Evolutionary conservation across 129 eudicot species (phyloP).

Genomic region (Lactuca saligna): DNA sequence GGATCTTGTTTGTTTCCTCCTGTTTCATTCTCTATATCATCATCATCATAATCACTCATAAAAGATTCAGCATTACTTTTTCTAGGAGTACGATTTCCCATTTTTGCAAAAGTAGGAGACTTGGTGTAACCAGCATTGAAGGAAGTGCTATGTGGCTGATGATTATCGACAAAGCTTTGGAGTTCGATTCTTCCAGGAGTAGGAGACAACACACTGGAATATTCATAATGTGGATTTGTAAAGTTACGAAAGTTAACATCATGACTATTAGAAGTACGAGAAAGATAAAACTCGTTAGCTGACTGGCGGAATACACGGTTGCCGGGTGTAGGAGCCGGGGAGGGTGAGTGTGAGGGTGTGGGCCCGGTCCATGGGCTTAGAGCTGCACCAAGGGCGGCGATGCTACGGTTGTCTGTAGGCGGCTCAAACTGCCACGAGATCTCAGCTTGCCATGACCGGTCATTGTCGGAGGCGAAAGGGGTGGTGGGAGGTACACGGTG

Average conservation of each 20-base stretch:
- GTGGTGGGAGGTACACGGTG: slow-evolving; percentile 44
- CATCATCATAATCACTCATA: slow-evolving; percentile 22
- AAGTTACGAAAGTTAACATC: slow-evolving; percentile 28
- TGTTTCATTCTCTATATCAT: slow-evolving; percentile 19
- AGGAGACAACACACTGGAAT: slow-evolving; percentile 38
- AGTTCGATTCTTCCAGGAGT: slow-evolving; percentile 71
- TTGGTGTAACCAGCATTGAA: slow-evolving; percentile 28
- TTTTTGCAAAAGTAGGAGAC: slow-evolving; percentile 37
- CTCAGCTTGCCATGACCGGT: slow-evolving; percentile 70
- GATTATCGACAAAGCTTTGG: slow-evolving; percentile 56
- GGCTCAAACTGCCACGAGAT: slow-evolving; percentile 74
- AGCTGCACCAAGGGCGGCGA: slow-evolving; percentile 56
- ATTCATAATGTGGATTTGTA: slow-evolving; percentile 42
- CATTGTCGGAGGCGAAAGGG: slow-evolving; percentile 68
- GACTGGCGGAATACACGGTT: slow-evolving; percentile 49
- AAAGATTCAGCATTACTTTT: slow-evolving; percentile 31
- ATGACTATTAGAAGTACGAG: slow-evolving; percentile 28
- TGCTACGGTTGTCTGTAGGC: slow-evolving; percentile 42
- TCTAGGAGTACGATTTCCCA: slow-evolving; percentile 21
- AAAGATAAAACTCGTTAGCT: slow-evolving; percentile 66
- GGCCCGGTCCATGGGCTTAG: slow-evolving; percentile 67
- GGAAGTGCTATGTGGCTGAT: slow-evolving; percentile 28
- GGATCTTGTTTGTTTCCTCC: slow-evolving; percentile 29
- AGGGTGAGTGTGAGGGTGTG: slow-evolving; percentile 22
- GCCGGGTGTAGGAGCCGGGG: slow-evolving; percentile 13